Conservation (phyloP, 2,329 filamentous ascomycete genomes). For the Exophiala dermatitidis region DNA sequence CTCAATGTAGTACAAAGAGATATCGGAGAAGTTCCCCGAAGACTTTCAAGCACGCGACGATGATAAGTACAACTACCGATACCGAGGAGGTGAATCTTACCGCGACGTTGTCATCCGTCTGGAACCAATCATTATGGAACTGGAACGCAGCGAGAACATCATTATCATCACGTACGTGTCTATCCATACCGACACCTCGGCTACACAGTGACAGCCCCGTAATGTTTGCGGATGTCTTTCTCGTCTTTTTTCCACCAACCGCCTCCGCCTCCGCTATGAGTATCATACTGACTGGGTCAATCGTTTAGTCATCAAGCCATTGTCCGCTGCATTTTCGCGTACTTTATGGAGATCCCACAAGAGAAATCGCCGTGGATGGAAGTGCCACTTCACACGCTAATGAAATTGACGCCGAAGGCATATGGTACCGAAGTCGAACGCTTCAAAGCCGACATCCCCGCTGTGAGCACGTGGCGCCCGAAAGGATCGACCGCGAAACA, state of each 20-base stretch:
- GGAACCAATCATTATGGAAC: slow-evolving; percentile 98
- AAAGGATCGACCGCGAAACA: slow-evolving; percentile 49
- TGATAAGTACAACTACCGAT: slow-evolving; percentile 99
- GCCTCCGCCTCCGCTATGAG: background rate
- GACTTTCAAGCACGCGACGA: slow-evolving; percentile 94
- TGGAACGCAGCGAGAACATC: slow-evolving; percentile 92
- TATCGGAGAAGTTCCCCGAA: slow-evolving; percentile 82
- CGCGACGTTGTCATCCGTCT: slow-evolving; percentile 95
- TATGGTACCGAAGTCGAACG: slow-evolving; percentile 89
- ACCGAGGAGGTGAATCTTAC: slow-evolving; percentile 91
- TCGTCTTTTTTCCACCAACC: background rate
- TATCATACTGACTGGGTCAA: background rate
- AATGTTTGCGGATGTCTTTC: background rate
- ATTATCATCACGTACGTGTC: slow-evolving; percentile 68
- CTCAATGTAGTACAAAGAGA: slow-evolving; percentile 63
- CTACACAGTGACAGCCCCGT: background rate
- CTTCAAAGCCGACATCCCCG: slow-evolving; percentile 83
- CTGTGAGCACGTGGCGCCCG: slow-evolving; percentile 90
- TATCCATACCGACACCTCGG: background rate
- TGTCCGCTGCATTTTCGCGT: slow-evolving; percentile 92
- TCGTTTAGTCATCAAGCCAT: slow-evolving; percentile 69
- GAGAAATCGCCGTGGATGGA: slow-evolving; percentile 96
- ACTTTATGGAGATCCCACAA: slow-evolving; percentile 97
- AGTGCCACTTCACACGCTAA: slow-evolving; percentile 89
- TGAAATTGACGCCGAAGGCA: slow-evolving; percentile 89